Evolutionary conservation across 176 grass and related monocot genomes (phyloP).

Genomic region (Luzula sylvatica): DNA sequence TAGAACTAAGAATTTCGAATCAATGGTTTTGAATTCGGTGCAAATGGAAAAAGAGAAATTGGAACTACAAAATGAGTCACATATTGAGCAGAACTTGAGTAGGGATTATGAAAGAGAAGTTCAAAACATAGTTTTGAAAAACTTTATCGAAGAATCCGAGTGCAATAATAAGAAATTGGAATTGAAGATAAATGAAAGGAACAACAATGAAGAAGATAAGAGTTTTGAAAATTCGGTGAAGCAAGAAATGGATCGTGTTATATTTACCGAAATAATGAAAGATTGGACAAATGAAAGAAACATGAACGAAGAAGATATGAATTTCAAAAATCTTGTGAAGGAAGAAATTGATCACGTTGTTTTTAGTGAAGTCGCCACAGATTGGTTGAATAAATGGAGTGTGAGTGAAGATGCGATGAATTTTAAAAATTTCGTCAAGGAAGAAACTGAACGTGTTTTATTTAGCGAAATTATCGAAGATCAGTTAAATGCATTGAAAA

Average conservation of each 20-base stretch:
- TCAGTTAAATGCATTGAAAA: neutral
- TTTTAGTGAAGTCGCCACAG: neutral
- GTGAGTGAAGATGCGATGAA: slow-evolving; percentile 4
- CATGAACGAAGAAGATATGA: neutral
- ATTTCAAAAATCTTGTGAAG: neutral
- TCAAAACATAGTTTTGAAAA: too few relatives aligned
- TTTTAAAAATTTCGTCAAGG: slow-evolving; percentile 8
- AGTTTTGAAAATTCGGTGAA: neutral
- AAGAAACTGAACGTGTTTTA: slow-evolving; percentile 8
- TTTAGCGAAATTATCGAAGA: slow-evolving; percentile 24
- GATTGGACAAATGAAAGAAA: slow-evolving; percentile 1
- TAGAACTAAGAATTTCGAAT: neutral
- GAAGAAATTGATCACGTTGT: neutral
- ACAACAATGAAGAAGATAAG: neutral
- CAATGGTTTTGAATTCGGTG: neutral
- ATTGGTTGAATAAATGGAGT: slow-evolving; percentile 9
- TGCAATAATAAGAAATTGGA: too few relatives aligned
- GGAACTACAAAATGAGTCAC: neutral
- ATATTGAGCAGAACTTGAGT: too few relatives aligned
- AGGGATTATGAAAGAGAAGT: too few relatives aligned
- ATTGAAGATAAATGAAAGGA: slow-evolving; percentile 27
- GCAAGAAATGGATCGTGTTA: neutral
- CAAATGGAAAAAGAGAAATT: neutral
- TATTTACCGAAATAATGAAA: neutral
- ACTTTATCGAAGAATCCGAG: too few relatives aligned